A percentile compares a stretch with the other conserved stretches of the same genome.
phyloP scores from a whole-genome alignment of 345 rosid species.

The Isatis tinctoria region DNA sequence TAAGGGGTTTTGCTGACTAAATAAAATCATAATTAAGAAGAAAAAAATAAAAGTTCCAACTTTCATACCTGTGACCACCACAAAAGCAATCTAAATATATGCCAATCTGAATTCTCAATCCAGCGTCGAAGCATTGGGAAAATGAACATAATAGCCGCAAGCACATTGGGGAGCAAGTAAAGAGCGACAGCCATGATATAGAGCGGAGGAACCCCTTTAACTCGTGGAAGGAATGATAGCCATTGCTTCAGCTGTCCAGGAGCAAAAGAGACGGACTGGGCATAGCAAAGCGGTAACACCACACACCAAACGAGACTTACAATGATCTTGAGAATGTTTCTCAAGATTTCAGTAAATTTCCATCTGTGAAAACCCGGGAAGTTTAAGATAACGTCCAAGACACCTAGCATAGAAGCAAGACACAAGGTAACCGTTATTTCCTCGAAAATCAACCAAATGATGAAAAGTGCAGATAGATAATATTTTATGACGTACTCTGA shows the following conservation, averaged over 20 bases:
- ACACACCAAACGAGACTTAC: conserved; percentile 74
- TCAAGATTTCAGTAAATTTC: conserved; percentile 72
- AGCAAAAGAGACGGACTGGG: conserved; percentile 47
- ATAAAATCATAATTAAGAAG: background rate
- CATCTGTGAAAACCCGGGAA: conserved; percentile 95
- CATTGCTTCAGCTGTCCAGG: conserved; percentile 40
- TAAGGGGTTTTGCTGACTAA: conserved; percentile 2
- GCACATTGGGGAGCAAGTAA: conserved; percentile 77
- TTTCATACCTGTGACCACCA: conserved; percentile 97
- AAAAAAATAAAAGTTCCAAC: background rate
- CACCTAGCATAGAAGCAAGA: conserved; percentile 45
- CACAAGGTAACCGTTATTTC: conserved; percentile 12
- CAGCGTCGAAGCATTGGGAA: conserved; percentile 96
- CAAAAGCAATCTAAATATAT: conserved; percentile 70
- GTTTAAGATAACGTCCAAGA: conserved; percentile 81
- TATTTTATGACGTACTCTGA: conserved; percentile 51
- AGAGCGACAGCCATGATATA: conserved; percentile 72
- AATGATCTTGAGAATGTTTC: conserved; percentile 70
- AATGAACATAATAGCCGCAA: conserved; percentile 75
- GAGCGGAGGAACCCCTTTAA: conserved; percentile 67
- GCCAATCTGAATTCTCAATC: conserved; percentile 99
- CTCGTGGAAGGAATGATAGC: conserved; percentile 56
- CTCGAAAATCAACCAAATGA: conserved; percentile 10
- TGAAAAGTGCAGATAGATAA: background rate
- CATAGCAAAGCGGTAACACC: conserved; percentile 72